Percentiles rank a stretch among this genome's conserved stretches.
phyloP scores from a whole-genome alignment of 2,329 filamentous ascomycete species.

The Penicillium sp. region DNA sequence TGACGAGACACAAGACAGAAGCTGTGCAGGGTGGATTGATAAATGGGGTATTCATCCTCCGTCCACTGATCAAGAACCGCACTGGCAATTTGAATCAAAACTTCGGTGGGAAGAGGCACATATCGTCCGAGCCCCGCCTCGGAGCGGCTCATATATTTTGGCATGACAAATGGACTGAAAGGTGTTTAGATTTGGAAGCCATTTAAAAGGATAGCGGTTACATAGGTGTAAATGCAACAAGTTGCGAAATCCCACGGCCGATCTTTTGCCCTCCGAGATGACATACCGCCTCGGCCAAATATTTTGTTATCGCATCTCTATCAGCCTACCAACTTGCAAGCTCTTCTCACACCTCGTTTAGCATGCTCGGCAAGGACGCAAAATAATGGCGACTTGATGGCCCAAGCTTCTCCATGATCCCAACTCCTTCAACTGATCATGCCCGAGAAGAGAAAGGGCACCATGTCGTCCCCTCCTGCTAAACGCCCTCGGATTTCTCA shows the following conservation, averaged over 20 bases:
- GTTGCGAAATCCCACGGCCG: background rate
- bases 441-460: conserved; percentile 37
- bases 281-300: background rate
- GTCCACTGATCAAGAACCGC: background rate
- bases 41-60: background rate
- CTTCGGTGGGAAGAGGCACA: conserved; percentile 7
- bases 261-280: background rate
- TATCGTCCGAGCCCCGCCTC: background rate
- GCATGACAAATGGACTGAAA: background rate
- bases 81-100: background rate
- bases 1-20: conserved; percentile 57
- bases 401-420: conserved; percentile 28
- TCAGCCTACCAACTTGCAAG: background rate
- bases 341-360: background rate
- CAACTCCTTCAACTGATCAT: conserved; percentile 25
- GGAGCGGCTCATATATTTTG: background rate
- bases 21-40: conserved; percentile 51
- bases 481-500: conserved; percentile 37
- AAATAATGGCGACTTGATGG: conserved; percentile 9
- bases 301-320: background rate
- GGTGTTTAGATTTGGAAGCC: background rate
- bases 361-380: background rate
- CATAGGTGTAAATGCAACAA: background rate
- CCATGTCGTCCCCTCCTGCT: conserved; percentile 21
- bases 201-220: background rate